Conservation (phyloP, 331 rosid genomes). For the Arachis monticola region DNA sequence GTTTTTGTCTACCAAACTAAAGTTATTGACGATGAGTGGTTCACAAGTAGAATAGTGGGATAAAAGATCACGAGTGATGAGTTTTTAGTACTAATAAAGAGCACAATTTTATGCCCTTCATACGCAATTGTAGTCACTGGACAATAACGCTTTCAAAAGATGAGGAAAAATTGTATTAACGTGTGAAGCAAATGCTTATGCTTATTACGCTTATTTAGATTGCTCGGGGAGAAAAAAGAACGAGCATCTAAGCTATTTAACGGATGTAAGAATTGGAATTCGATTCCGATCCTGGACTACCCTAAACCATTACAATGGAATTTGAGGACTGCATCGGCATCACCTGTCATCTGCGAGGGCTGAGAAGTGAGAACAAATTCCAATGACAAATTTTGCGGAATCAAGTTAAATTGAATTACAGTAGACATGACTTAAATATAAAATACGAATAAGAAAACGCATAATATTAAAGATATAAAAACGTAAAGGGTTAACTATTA, state of each 20-base stretch:
- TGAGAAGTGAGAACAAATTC: slow-evolving; percentile 35
- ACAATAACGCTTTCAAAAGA: background rate
- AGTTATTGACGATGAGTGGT: background rate
- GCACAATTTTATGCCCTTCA: background rate
- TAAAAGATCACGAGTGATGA: background rate
- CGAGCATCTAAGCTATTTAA: background rate
- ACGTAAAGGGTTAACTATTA: too few relatives aligned
- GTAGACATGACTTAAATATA: too few relatives aligned
- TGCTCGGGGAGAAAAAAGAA: background rate
- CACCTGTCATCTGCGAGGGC: background rate
- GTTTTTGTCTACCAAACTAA: background rate
- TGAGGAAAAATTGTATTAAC: background rate
- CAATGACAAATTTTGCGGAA: slow-evolving; percentile 1
- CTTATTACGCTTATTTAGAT: too few relatives aligned
- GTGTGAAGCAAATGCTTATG: too few relatives aligned
- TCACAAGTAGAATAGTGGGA: background rate
- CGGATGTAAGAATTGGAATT: slow-evolving; percentile 27
- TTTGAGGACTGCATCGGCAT: background rate
- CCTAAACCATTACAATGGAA: background rate
- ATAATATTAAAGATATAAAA: too few relatives aligned
- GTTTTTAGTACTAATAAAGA: too few relatives aligned
- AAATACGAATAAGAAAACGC: too few relatives aligned
- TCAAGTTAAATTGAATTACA: too few relatives aligned
- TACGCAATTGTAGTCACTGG: background rate
- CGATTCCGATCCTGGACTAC: slow-evolving; percentile 29